Evolutionary conservation across 2,329 filamentous ascomycete genomes (phyloP).

Genomic region (Ophiostoma perfectum): DNA sequence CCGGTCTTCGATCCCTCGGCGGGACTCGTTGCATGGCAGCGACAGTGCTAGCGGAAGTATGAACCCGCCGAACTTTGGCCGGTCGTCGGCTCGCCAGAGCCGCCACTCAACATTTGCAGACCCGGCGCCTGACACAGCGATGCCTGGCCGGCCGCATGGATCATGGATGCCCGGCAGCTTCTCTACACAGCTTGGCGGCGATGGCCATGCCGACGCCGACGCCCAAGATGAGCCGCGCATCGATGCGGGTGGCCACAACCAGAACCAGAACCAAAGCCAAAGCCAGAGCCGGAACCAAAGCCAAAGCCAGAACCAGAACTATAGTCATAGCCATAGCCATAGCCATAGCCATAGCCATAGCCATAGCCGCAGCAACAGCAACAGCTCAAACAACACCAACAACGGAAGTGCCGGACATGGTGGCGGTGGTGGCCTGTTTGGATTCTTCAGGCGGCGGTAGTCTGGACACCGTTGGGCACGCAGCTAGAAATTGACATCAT

Average conservation of each 20-base stretch:
- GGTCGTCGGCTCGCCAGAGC: not conserved
- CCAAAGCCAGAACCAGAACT: too few species aligned
- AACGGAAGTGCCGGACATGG: not conserved
- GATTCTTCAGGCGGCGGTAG: constrained; percentile 1
- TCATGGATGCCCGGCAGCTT: too few species aligned
- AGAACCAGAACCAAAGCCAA: too few species aligned
- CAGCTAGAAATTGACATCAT: not conserved
- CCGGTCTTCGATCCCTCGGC: not conserved
- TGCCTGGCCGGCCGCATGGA: not conserved
- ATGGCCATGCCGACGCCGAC: not conserved
- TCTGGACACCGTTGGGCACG: not conserved
- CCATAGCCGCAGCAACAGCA: not conserved
- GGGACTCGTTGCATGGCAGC: not conserved
- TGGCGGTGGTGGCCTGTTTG: constrained; percentile 13
- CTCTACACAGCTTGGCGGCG: not conserved
- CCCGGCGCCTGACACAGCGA: not conserved
- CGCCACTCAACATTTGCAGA: not conserved
- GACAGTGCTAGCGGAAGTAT: not conserved
- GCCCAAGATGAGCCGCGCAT: too few species aligned
- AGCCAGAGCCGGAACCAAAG: too few species aligned
- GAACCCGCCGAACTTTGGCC: not conserved
- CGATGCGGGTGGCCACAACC: too few species aligned
- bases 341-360: not conserved
- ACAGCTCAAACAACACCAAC: not conserved
- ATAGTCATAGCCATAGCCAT: not conserved